Evolutionary conservation across 2,329 filamentous ascomycete species (phyloP), one percentile per base, ranked within the genome.

Genomic region (Sclerotiophoma versabilis): DNA sequence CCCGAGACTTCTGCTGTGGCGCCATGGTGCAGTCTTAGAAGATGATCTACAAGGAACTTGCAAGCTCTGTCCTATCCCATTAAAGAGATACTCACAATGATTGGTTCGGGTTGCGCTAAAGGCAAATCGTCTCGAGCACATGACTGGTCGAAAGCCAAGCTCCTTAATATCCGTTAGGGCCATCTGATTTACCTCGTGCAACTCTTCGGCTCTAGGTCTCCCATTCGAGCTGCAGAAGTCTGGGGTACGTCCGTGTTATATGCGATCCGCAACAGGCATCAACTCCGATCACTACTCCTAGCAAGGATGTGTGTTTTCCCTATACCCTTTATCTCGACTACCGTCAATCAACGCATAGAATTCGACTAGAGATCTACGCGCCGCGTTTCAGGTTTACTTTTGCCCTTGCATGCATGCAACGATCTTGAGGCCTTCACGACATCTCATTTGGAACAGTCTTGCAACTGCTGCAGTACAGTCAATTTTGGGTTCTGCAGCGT

Each of bases 181-280:
- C 63, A 62, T 51, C 59, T 66, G 63, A 66, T 67, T 59, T 62
- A 60, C 50, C 49, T 56, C 48, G 58, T 54, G 58, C 58, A 54
- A 52, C 49, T 49, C 45, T 34, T 57, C 51, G 51, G 53, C 50
- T 22, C 48, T 33, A 45, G 41, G 27, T 49, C 29, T 30, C 33
- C 27, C 33, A 44, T 45, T 32, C 23, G 42, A 56, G 38, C 41
- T 47, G 17, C 20, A 38, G 19, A 47, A 54, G 54, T 54, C 58
- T 49, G 58, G 63, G 52, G 56, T 58, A 48, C 0, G 53, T 64
- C 5, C 68, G 63, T 0, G 29, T 59, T 20, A 50, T 25, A 11
- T 25, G 22, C 57, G 60, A 65, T 68, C 52, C 63, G 42, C 62
- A 55, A 57, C 58, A 62, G 34, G 63, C 62, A 66, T 62, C 29